Evolutionary conservation across 1,139 yeast species (phyloP), one percentile per base, ranked within the genome.

Genomic region (Pichia sp.): DNA sequence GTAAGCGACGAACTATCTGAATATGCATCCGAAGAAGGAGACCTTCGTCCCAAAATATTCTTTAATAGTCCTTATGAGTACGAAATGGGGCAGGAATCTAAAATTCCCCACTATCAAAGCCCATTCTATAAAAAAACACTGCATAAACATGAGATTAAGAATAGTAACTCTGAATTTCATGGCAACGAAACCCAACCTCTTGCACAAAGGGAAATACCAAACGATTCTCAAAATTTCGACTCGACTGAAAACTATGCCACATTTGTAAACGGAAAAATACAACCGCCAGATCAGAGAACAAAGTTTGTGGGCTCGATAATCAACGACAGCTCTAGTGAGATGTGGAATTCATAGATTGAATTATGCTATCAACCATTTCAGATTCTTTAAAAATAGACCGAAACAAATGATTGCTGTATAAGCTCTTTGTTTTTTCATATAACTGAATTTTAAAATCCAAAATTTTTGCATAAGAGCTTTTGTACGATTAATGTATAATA

Each of bases 161-260:
- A 17, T 8, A 16, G 5, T 40, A 27, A 46, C 29, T 9, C 42
- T 27, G 36, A 33, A 16, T 30, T 30, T 31, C 38, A 31, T 42
- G 10, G 16, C n/a, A 42, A 33, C 8, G 27, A 48, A 34, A 40
- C 27, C 9, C 17, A 40, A 5, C 33, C 45, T 6, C 24, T 48
- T n/a, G 38, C 41, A 12, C 50, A 44, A 44, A 38, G 52, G 16
- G 40, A 36, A 3, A 16, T 50, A 30, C 56, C 56, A 33, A 53
- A 49, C n/a, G 49, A 53, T 30, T 6, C 16, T 2, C 47, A 50
- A 24, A 50, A 50, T 27, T 53, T 53, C 46, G 51, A 50, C 27
- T 29, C 56, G n/a, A 41, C 47, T 9, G 53, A 50, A 20, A 53
- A 53, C 14, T 44, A 52, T 29, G n/a, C 40, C 1, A 46, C 46